Percentiles rank a stretch among this genome's conserved stretches.
Conservation (phyloP, 208 protist genomes). For the Crithidia fasciculata region DNA sequence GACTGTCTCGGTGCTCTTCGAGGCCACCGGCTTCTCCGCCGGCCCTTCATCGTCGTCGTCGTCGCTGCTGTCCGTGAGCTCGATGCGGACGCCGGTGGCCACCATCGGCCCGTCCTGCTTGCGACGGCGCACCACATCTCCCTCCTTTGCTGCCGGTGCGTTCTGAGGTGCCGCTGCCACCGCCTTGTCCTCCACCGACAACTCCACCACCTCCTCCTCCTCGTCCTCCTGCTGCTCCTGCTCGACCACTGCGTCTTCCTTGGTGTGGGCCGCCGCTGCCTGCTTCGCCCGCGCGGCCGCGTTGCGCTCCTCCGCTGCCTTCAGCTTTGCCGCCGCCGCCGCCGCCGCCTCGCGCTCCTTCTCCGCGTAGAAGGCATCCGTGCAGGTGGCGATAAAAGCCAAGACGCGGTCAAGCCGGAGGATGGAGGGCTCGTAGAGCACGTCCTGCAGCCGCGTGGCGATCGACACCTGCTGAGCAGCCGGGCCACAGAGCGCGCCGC, state of each 20-base stretch:
- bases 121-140: constrained; percentile 60
- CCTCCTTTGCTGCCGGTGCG: constrained; percentile 5
- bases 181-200: constrained; percentile 28
- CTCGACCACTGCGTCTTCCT: neutral
- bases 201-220: constrained; percentile 12
- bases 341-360: constrained; percentile 28
- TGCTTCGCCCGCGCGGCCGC: neutral
- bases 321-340: constrained; percentile 3
- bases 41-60: constrained; percentile 56
- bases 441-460: constrained; percentile 81
- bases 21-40: neutral
- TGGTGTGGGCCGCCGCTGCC: neutral
- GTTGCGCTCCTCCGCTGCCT: constrained; percentile 10
- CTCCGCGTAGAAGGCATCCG: constrained; percentile 55
- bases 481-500: constrained; percentile 82
- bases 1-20: neutral
- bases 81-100: constrained; percentile 63
- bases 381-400: constrained; percentile 73
- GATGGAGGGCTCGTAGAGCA: constrained; percentile 73
- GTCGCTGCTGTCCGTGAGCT: constrained; percentile 71
- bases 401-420: constrained; percentile 75
- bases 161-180: neutral
- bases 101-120: constrained; percentile 85
- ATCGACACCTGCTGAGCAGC: constrained; percentile 71
- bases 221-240: neutral